Evolutionary conservation across 1,284 basidiomycete genomes (phyloP), one percentile per base, ranked within the genome.

Genomic region (Cerioporus squamosus): DNA sequence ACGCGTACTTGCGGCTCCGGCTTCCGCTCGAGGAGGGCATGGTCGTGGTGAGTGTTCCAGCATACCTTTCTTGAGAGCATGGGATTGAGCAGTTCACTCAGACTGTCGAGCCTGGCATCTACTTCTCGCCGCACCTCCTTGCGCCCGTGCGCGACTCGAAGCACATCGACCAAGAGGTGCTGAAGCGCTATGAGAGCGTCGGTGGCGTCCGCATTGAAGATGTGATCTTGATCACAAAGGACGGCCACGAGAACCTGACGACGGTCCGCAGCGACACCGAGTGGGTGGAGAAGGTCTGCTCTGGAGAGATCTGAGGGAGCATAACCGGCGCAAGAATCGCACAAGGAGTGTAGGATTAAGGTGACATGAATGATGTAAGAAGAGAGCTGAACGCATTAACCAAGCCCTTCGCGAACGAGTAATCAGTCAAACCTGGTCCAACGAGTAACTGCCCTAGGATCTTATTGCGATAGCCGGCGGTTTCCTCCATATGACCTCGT

Each of bases 151-250:
- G 86, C 8, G 77, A 84, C 57, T 93, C 88, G 7, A 81, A 80
- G 57, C 84, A 87, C 64, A 86, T 97, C 61, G 79, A 95, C 68
- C 81, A 85, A 15, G 86, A 84, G 2, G 81, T 90, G 12, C 78
- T 97, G 57, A 82, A 83, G 70, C 77, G 76, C 62, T 96, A 94
- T 68, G 87, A 91, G 68, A 74, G 76, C 44, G 89, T 96, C 22
- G 95, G 94, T 17, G 95, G 94, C 0, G 91, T 97, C 2, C 77
- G 94, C 47, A 95, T 97, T 62, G 94, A 97, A 72, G 95, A 97
- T 72, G 93, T 91, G 17, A 83, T 96, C 4, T 74, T 91, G 2
- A 88, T 95, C 60, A 90, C 84, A 0, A 74, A 80, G 53, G 76
- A 75, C 5, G 87, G 86, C 3, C 84, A 81, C 62, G 87, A 92